These are phyloP conservation scores for Pyrenophora graminea DNA, from an alignment of 2,329 filamentous ascomycete genomes.

Conservation along the genomic window DNA sequence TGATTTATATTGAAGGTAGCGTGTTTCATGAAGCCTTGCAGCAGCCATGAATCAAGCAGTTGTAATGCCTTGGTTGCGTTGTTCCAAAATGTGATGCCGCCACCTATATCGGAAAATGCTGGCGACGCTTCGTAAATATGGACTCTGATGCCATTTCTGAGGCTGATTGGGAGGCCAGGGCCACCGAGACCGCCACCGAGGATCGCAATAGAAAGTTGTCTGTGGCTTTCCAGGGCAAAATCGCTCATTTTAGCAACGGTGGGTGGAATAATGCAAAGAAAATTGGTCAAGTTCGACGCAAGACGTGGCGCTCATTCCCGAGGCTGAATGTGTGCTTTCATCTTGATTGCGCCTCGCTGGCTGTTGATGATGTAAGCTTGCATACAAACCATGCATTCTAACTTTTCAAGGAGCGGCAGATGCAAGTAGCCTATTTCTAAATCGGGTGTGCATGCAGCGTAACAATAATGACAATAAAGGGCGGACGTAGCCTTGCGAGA, in stretches of 20 bases:
- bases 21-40: conserved; percentile 31
- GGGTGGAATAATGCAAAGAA: not conserved
- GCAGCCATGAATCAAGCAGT: conserved; percentile 26
- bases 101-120: conserved; percentile 33
- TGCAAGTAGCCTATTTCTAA: not conserved
- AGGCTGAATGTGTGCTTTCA: not conserved
- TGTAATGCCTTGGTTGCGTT: conserved; percentile 31
- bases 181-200: conserved; percentile 38
- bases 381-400: too few species aligned
- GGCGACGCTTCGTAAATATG: conserved; percentile 36
- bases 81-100: conserved; percentile 34
- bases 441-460: not conserved
- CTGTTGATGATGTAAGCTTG: not conserved
- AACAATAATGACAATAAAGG: not conserved
- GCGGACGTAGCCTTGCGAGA: not conserved
- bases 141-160: conserved; percentile 27
- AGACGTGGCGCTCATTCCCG: not conserved
- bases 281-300: not conserved
- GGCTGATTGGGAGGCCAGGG: conserved; percentile 34
- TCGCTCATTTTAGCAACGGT: not conserved
- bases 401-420: not conserved
- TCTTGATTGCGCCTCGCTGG: not conserved
- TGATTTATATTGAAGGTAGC: conserved; percentile 29
- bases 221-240: not conserved
- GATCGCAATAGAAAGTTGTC: conserved; percentile 29